These are phyloP conservation scores for Helichrysum umbraculigerum DNA, from an alignment of 129 eudicot genomes.

Conservation along the genomic window DNA sequence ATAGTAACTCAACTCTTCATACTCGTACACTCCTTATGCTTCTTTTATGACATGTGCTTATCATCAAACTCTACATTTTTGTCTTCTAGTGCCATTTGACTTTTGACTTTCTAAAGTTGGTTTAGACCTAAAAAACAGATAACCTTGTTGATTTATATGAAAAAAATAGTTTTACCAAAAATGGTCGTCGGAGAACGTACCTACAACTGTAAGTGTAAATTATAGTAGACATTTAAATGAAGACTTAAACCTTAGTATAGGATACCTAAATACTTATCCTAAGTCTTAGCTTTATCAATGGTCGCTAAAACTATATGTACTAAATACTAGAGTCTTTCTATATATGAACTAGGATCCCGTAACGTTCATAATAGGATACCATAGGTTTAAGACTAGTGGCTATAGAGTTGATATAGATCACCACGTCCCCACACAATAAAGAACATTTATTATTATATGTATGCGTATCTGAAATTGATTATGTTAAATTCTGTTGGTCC, in stretches of 20 bases:
- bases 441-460: too few species aligned
- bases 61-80: neutral
- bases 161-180: neutral
- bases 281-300: neutral
- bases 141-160: neutral
- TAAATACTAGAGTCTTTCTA: neutral
- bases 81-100: neutral
- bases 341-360: too few species aligned
- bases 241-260: neutral
- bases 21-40: constrained; percentile 6
- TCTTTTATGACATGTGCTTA: constrained; percentile 1
- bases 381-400: neutral
- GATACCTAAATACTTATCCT: neutral
- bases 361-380: neutral
- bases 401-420: neutral
- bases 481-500: neutral
- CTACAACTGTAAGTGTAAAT: too few species aligned
- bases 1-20: constrained; percentile 11
- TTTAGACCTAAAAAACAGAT: neutral
- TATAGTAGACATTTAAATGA: neutral
- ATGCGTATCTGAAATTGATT: too few species aligned
- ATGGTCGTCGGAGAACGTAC: neutral
- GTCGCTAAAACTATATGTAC: too few species aligned
- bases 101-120: constrained; percentile 9
- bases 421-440: neutral